A percentile compares a stretch with the other conserved stretches of the same genome.
phyloP scores from a whole-genome alignment of 305 asterid genomes.

The Plantago coronopus region DNA sequence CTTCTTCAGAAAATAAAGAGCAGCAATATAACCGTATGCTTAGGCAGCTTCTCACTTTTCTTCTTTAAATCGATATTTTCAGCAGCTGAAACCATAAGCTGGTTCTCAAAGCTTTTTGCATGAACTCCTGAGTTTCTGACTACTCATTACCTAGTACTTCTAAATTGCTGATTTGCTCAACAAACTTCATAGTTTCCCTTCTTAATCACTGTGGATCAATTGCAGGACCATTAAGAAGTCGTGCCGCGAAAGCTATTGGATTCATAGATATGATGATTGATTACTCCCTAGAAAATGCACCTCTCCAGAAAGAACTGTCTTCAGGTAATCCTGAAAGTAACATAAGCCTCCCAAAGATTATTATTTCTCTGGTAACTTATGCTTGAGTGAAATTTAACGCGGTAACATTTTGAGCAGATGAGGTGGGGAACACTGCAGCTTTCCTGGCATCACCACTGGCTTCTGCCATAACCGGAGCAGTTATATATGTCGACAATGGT shows the following conservation, averaged over 20 bases:
- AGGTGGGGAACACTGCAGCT: constrained; percentile 88
- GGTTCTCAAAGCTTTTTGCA: too few relatives aligned
- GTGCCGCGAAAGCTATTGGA: constrained; percentile 92
- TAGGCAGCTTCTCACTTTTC: too few relatives aligned
- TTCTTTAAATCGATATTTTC: too few relatives aligned
- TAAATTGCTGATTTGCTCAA: too few relatives aligned
- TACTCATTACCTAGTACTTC: too few relatives aligned
- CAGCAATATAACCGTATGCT: too few relatives aligned
- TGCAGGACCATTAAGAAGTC: constrained; percentile 78
- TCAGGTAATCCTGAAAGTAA: constrained; percentile 43
- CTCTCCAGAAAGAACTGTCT: constrained; percentile 76
- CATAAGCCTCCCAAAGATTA: not conserved
- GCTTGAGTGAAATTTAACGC: not conserved
- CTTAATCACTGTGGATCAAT: not conserved
- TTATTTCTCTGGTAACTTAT: not conserved
- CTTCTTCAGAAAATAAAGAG: too few relatives aligned
- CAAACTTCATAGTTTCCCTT: not conserved
- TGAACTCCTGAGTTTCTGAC: too few relatives aligned
- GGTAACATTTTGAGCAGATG: constrained; percentile 48
- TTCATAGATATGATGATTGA: constrained; percentile 87
- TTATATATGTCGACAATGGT: constrained; percentile 81
- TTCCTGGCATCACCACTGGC: constrained; percentile 82
- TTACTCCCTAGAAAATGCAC: constrained; percentile 68
- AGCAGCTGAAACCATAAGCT: too few relatives aligned
- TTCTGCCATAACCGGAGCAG: constrained; percentile 85